Percentiles rank a stretch among this genome's conserved stretches.
phyloP scores from a whole-genome alignment of 192 early-diverging fungal genomes.

The Backusella sp. region DNA sequence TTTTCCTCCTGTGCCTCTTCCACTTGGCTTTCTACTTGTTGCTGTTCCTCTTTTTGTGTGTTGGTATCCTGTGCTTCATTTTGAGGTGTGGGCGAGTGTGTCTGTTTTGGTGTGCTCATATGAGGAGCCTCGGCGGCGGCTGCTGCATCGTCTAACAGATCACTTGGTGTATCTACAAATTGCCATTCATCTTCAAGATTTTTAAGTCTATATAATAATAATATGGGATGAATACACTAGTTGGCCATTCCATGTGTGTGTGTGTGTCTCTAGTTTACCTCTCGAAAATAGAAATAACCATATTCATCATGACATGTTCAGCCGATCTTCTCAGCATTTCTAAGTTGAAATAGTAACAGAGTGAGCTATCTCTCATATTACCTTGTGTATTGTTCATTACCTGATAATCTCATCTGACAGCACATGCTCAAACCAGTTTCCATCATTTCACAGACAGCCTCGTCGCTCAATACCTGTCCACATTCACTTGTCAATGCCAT shows the following conservation, averaged over 20 bases:
- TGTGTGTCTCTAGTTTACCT: slow-evolving; percentile 47
- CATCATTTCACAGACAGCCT: slow-evolving; percentile 95
- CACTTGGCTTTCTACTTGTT: background rate
- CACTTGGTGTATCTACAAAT: slow-evolving; percentile 23
- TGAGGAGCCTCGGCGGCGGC: slow-evolving; percentile 14
- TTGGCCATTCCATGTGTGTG: background rate
- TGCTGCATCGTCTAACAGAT: background rate
- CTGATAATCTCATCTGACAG: slow-evolving; percentile 89
- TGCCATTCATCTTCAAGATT: slow-evolving; percentile 37
- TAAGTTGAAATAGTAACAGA: slow-evolving; percentile 11
- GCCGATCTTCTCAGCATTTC: slow-evolving; percentile 76
- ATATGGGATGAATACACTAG: background rate
- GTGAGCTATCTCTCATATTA: background rate
- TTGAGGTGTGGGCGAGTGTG: slow-evolving; percentile 17
- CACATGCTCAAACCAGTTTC: slow-evolving; percentile 97
- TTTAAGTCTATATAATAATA: slow-evolving; percentile 30
- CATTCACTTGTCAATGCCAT: slow-evolving; percentile 73
- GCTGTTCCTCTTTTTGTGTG: background rate
- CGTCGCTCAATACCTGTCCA: slow-evolving; percentile 75
- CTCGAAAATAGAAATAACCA: slow-evolving; percentile 76
- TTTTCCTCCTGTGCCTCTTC: background rate
- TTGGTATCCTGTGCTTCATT: background rate
- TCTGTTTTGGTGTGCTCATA: slow-evolving; percentile 32
- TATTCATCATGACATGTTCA: slow-evolving; percentile 74
- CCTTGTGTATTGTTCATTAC: slow-evolving; percentile 26